Evolutionary conservation across 768 basidiomycete genomes (phyloP), one percentile per base, ranked within the genome.

Genomic region (Cystobasidium ongulense): DNA sequence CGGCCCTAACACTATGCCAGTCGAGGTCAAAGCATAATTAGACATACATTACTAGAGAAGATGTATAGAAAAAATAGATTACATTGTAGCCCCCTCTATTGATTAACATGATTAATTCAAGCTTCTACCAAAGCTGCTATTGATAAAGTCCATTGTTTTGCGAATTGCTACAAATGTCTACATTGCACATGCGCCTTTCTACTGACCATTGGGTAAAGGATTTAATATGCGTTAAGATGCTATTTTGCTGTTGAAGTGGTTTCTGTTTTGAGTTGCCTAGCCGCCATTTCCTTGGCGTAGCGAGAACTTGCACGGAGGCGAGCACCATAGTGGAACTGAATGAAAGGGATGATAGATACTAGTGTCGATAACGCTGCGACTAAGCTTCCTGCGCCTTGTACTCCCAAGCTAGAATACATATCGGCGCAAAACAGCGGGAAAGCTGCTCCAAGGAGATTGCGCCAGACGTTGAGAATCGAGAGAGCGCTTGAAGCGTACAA

Each of bases 351-450:
- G 15, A 71, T 36, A 8, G 53, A 54, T 1, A 71, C 29, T 4
- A 46, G 36, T 8, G 68, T 71, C n/a, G 68, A 52, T 7, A 71
- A 4, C 7, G 46, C 68, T 4, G 52, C 68, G 18, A 71, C 33
- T 2, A 71, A 38, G 31, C 53, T 57, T 18, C 68, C 68, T 11
- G 68, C 68, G 13, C 68, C 68, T 52, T 71, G 68, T 35, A 71
- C 54, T 52, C 68, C 68, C n/a, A 71, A 35, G 13, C 46, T n/a
- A 25, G 29, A 29, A 25, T 71, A 71, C n/a, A 71, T 29, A 18
- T 59, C 13, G 1, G 23, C 25, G 23, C 68, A 33, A 29, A 71
- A 71, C 3, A 71, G 68, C 15, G 68, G 68, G 21, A 71, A 54
- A 4, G 68, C 68, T 23, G 68, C 68, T 21, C 68, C 68, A 23